phyloP scores from a whole-genome alignment of 202 grass and related monocot genomes.

The Alloteropsis angusta region DNA sequence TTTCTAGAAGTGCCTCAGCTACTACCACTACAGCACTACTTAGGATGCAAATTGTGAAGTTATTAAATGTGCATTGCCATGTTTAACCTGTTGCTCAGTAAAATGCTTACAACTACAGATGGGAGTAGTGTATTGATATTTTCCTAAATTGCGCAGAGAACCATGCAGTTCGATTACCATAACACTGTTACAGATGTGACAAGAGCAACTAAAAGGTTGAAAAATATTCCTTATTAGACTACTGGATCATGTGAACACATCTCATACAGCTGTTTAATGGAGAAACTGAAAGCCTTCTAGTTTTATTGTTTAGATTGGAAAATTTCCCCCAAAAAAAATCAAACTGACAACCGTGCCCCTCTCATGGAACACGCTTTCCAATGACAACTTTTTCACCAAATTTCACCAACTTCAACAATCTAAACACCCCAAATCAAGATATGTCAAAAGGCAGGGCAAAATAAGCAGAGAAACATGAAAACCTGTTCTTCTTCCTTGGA shows the following conservation, averaged over 20 bases:
- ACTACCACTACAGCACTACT: neutral
- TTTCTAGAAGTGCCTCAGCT: neutral
- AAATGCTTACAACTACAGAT: neutral
- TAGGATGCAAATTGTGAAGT: neutral
- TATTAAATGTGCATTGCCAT: neutral
- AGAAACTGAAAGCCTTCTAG: neutral
- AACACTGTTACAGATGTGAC: neutral
- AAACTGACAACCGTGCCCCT: too few relatives aligned
- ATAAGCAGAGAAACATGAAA: neutral
- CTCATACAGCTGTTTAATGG: neutral
- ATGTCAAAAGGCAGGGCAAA: neutral
- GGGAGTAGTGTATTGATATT: neutral
- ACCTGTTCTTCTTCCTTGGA: slow-evolving; percentile 99
- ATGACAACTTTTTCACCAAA: too few relatives aligned
- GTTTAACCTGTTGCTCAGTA: neutral
- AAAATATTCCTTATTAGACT: neutral
- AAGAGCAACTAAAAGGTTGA: neutral
- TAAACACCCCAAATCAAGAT: neutral
- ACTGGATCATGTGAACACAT: neutral
- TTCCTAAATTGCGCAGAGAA: neutral
- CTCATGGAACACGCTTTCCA: too few relatives aligned
- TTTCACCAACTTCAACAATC: too few relatives aligned
- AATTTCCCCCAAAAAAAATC: too few relatives aligned
- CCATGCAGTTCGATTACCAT: neutral
- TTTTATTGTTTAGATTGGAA: too few relatives aligned